Base-by-base conservation (phyloP, 192 early-diverging fungal genomes). In the Coemansia sp. region DNA sequence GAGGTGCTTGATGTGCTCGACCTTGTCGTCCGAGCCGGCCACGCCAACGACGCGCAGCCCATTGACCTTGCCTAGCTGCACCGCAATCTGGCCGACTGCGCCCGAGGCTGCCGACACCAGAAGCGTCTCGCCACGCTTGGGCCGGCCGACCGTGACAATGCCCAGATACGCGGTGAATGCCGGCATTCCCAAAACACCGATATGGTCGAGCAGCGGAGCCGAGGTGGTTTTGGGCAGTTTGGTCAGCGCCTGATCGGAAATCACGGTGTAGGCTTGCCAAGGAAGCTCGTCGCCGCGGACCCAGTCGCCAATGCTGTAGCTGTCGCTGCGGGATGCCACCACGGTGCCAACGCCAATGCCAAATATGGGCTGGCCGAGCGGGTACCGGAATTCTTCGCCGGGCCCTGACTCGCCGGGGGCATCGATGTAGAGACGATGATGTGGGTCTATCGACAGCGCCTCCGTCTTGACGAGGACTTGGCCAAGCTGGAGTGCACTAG, bases 1-100 rank as follows among this genome's bases (percentile, higher is more conserved):
- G 32, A 86, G 58, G 34, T 80, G 76, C 49, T 80, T 79, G 15
- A 93, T 76, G 56, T 79, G 83, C 14, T 64, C 77, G 17, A 88
- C 85, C 62, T 97, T 97, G 2, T 91, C 89, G 58, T 94, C 90
- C 2, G 82, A 80, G 5, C 91, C 90, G 9, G 90, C 89, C 20
- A 82, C 82, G 25, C 90, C 94, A 31, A 97, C 81, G 3, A 97
- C 92, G n/a, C 64, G 75, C 45, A 87, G 80, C 2, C 92, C 94
- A 28, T 78, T 68, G 10, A 74, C 68, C 58, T 87, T 91, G 31
- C 82, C 89, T 20, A 94, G 80, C 63, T 94, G 90, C 30, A 90
- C 87, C 1, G 90, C 84, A 12, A 87, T 78, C 46, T 85, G 82
- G 8, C 84, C 90, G 5, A 91, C 88, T 0, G 85, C 86, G n/a